Evolutionary conservation across 148 eudicot species (phyloP), one percentile per base, ranked within the genome.

Genomic region (Rhododendron molle): DNA sequence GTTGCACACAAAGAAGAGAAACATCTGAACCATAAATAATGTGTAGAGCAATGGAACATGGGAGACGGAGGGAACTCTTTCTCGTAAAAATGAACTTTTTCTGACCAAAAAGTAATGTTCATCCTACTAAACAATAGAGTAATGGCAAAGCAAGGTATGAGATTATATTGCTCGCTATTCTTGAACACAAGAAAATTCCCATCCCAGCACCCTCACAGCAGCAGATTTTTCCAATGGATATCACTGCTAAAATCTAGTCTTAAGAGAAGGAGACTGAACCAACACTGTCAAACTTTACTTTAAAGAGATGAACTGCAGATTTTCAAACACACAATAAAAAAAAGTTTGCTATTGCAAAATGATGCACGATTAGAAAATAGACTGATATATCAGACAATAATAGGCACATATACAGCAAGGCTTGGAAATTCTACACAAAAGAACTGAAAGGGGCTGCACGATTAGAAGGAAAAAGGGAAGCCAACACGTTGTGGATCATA

Each of bases 1-100:
- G 81, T 78, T 46, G 76, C 81, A 78, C 23, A 46, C 28, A 78
- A 44, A n/a, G 81, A 78, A 10, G 54, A 78, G 54, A 18, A 78
- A 44, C 81, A 44, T 78, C 12, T 44, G 32, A 20, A 78, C 30
- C 8, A 28, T 40, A n/a, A n/a, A 44, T 40, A 77, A 3, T 77
- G 80, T 34, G 46, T 6, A 20, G 47, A 40, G 30, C 26, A 18
- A 38, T 18, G 13, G 50, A 38, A 67, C 32, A 67, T 26, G 14
- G 34, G 36, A 69, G 74, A 69, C 18, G 2, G 30, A 77, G 81
- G 30, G 13, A 44, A 40, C 32, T 44, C 15, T 77, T 43, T 18
- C 46, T 34, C 14, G 11, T 65, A 65, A 3, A n/a, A 65, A 28
- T 71, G 20, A 71, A 71, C 76, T 71, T 30, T 71, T 18, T 50